Evolutionary conservation across 345 rosid species (phyloP), one percentile per base, ranked within the genome.

Genomic region (Eucalyptus curtisii): DNA sequence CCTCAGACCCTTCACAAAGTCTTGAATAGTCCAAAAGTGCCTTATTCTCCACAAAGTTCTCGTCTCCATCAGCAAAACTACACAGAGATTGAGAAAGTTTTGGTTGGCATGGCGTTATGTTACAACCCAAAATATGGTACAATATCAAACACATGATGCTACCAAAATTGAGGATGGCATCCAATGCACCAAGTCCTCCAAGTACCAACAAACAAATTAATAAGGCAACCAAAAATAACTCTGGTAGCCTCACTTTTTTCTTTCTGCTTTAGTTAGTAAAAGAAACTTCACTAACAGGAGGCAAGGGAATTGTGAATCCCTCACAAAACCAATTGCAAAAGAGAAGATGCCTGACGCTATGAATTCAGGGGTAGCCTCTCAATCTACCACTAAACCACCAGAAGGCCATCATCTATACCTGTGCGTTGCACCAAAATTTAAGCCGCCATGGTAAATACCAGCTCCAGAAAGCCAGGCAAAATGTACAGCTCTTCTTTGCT

Each of bases 381-480:
- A 20, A 40, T 40, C 47, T 76, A 40, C 30, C 47, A 76, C 84
- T 20, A 76, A 40, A 40, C 27, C 47, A 76, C 84, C 47, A 42
- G 44, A 87, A 48, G 37, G 59, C 40, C 55, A 49, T 42, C 7
- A 64, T 59, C 48, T 87, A 86, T 91, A 97, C 99, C 99, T 97
- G 91, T 90, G 97, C 88, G 97, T 99, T 85, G 98, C 95, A 92
- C 99, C 99, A 94, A 98, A 98, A 92, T 97, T 98, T 48, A 98
- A 92, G 91, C 98, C 96, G 27, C 99, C 99, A 87, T 97, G 97
- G 91, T 97, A 98, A 85, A 98, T 96, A 82, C 99, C 99, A 61
- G 99, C 99, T 89, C 99, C 99, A 87, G 99, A 97, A 92, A 98
- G 98, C 99, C 99, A 98, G 31, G 99, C 98, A 91, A 98, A 98